These are phyloP conservation scores for Neurospora sp. DNA, from an alignment of 495 filamentous ascomycete genomes.

Conservation along the genomic window DNA sequence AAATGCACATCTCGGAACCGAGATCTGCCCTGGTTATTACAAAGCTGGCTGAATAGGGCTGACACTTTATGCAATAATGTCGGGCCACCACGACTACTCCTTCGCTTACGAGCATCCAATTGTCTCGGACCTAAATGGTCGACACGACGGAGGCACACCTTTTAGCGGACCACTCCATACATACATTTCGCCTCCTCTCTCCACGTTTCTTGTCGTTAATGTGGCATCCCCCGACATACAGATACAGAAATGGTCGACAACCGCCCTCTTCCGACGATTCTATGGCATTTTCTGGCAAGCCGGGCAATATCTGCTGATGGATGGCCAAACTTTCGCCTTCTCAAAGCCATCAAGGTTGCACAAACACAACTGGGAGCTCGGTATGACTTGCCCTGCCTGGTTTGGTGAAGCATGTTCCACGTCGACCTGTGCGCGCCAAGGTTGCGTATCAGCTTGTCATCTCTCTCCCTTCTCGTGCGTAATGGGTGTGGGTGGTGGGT, in stretches of 20 bases:
- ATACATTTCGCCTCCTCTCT: too few species aligned
- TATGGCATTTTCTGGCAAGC: not conserved
- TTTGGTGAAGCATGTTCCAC: not conserved
- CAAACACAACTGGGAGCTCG: not conserved
- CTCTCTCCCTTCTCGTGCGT: not conserved
- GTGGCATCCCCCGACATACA: not conserved
- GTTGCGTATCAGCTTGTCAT: not conserved
- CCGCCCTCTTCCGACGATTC: not conserved
- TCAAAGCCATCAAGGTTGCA: not conserved
- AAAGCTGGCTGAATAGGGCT: not conserved
- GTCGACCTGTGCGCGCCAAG: not conserved
- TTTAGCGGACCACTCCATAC: not conserved
- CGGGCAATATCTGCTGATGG: not conserved
- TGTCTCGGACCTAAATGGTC: not conserved
- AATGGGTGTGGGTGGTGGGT: not conserved
- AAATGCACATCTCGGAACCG: not conserved
- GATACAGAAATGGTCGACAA: not conserved
- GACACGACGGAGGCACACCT: not conserved
- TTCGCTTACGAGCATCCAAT: not conserved
- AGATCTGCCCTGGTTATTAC: not conserved
- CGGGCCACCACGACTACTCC: not conserved
- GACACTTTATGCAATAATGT: not conserved
- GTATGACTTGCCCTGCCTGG: not conserved
- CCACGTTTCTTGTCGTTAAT: not conserved
- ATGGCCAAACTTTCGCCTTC: not conserved